Evolutionary conservation across 2,329 filamentous ascomycete species (phyloP).

Genomic region (Hypoxylon sp.): DNA sequence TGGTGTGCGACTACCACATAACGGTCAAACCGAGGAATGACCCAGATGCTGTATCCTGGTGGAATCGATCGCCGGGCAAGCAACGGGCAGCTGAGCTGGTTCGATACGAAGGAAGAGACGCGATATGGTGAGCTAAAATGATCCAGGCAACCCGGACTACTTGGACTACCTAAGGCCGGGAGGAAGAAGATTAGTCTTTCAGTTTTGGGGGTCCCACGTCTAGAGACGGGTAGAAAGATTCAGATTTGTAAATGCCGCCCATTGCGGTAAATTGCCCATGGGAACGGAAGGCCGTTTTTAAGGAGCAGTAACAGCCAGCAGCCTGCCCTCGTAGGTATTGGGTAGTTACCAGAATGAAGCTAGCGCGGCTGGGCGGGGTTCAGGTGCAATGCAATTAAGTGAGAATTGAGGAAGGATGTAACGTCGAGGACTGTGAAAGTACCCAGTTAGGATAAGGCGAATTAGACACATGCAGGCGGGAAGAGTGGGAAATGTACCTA

Average conservation of each 20-base stretch:
- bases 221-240: constrained; percentile 38
- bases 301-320: constrained; percentile 32
- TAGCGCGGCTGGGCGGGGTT: constrained; percentile 46
- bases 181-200: constrained; percentile 40
- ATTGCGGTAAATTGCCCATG: constrained; percentile 48
- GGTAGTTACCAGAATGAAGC: constrained; percentile 41
- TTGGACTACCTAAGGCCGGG: constrained; percentile 19
- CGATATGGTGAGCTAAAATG: constrained; percentile 25
- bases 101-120: constrained; percentile 21
- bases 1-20: constrained; percentile 43
- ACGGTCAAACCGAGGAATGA: constrained; percentile 38
- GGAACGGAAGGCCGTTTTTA: constrained; percentile 42
- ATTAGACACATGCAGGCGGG: background rate
- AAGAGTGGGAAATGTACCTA: constrained; percentile 1
- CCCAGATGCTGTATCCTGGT: constrained; percentile 32
- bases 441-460: constrained; percentile 34
- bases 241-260: constrained; percentile 47
- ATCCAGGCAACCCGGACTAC: background rate
- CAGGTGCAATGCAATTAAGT: constrained; percentile 42
- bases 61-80: constrained; percentile 33
- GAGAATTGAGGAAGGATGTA: constrained; percentile 36
- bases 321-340: constrained; percentile 19
- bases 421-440: constrained; percentile 29
- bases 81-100: constrained; percentile 18
- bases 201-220: constrained; percentile 31